Conservation (phyloP, 1,139 yeast species). For the Kluyveromyces sp. region DNA sequence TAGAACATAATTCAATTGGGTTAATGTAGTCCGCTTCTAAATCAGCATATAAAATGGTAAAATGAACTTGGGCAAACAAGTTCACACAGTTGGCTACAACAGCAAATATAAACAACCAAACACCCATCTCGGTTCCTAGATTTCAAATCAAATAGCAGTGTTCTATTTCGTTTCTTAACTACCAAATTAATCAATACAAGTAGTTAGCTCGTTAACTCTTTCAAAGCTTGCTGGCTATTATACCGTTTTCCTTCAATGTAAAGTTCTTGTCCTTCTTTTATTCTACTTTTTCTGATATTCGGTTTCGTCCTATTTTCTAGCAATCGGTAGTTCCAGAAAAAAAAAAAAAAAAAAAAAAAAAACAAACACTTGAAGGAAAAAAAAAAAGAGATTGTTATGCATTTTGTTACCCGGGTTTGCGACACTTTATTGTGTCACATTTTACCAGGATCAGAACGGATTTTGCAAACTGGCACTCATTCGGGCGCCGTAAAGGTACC, state of each 20-base stretch:
- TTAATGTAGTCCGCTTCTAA: conserved; percentile 92
- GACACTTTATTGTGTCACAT: not conserved
- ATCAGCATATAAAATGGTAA: conserved; percentile 89
- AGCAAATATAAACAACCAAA: conserved; percentile 72
- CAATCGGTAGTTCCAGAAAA: too few species aligned
- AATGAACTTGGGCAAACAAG: conserved; percentile 84
- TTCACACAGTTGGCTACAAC: conserved; percentile 78
- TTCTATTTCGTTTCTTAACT: not conserved
- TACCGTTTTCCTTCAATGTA: too few species aligned
- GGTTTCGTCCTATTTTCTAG: too few species aligned
- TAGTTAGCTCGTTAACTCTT: too few species aligned
- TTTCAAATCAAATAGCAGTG: not conserved
- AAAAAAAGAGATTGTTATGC: not conserved
- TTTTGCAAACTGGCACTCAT: not conserved
- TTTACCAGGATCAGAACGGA: not conserved
- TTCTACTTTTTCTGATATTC: too few species aligned
- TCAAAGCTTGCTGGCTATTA: too few species aligned
- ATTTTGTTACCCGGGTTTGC: not conserved
- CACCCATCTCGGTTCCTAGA: conserved; percentile 16
- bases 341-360: too few species aligned
- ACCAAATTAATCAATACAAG: not conserved
- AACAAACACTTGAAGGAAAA: too few species aligned
- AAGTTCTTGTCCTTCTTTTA: too few species aligned
- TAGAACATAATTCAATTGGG: conserved; percentile 93
- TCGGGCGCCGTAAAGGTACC: not conserved